Percentiles rank a stretch among this genome's conserved stretches.
phyloP scores from a whole-genome alignment of 768 basidiomycete genomes.

The Lyophyllum shimeji region DNA sequence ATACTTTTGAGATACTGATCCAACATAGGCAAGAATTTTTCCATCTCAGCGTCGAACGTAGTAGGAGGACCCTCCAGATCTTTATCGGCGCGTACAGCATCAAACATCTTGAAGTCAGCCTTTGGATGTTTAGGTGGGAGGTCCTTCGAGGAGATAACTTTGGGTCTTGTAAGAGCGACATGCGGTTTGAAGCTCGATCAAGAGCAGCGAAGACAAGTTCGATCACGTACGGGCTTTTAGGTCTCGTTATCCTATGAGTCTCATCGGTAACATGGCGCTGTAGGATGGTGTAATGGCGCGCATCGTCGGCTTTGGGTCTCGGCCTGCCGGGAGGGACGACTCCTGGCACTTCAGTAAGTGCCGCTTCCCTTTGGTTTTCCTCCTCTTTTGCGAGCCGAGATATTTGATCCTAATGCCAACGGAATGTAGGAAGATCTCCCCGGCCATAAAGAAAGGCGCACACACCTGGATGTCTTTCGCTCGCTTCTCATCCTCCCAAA shows the following conservation, averaged over 20 bases:
- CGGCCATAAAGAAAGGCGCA: conserved; percentile 10
- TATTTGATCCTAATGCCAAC: conserved; percentile 49
- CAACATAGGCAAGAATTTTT: conserved; percentile 76
- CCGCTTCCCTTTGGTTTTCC: conserved; percentile 19
- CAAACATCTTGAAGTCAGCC: conserved; percentile 66
- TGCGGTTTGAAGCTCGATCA: not conserved
- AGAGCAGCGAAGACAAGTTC: not conserved
- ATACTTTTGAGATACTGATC: conserved; percentile 69
- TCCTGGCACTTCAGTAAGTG: conserved; percentile 6
- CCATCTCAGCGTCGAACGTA: conserved; percentile 60
- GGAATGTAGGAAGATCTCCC: not conserved
- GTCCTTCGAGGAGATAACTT: conserved; percentile 54
- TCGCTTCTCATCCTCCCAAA: conserved; percentile 61
- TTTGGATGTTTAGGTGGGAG: conserved; percentile 26
- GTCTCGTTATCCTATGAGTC: conserved; percentile 24
- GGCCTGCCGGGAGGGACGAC: conserved; percentile 18
- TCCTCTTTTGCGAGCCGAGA: conserved; percentile 49
- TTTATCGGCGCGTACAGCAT: conserved; percentile 54
- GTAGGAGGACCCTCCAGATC: conserved; percentile 11
- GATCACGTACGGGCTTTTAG: conserved; percentile 39
- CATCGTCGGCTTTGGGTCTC: conserved; percentile 31
- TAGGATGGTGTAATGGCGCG: conserved; percentile 54
- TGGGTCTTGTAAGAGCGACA: conserved; percentile 41
- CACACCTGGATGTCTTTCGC: conserved; percentile 64
- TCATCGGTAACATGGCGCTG: conserved; percentile 21